phyloP scores from a whole-genome alignment of 2,329 filamentous ascomycete species.

The Cytospora piceae region DNA sequence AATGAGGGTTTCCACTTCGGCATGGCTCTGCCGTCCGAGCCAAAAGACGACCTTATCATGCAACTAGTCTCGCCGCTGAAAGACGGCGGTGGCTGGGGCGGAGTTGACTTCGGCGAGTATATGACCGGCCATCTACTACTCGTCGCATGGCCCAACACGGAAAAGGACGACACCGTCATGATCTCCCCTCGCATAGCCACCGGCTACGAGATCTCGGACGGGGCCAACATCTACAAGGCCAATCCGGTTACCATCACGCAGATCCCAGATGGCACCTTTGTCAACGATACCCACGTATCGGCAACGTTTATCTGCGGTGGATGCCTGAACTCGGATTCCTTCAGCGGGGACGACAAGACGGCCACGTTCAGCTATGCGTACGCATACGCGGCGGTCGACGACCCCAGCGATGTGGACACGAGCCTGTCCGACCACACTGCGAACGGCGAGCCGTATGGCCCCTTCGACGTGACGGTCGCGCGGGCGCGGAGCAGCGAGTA shows the following conservation, averaged over 20 bases:
- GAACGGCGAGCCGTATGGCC: conserved; percentile 29
- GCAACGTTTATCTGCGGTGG: conserved; percentile 58
- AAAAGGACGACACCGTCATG: conserved; percentile 42
- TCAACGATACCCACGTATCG: conserved; percentile 56
- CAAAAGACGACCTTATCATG: conserved; percentile 26
- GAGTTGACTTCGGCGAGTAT: conserved; percentile 26
- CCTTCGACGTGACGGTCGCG: conserved; percentile 26
- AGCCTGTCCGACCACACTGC: conserved; percentile 29
- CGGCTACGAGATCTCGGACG: conserved; percentile 44
- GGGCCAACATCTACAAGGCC: conserved; percentile 47
- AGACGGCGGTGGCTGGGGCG: conserved; percentile 29
- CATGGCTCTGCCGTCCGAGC: conserved; percentile 28
- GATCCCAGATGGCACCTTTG: conserved; percentile 55
- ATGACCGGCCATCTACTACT: conserved; percentile 45
- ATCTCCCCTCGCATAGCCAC: conserved; percentile 38
- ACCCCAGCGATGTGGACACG: conserved; percentile 25
- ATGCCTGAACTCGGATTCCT: conserved; percentile 44
- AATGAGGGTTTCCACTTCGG: conserved; percentile 27
- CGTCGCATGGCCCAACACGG: conserved; percentile 51
- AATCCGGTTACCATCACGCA: conserved; percentile 46
- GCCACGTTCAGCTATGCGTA: conserved; percentile 30
- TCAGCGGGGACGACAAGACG: conserved; percentile 17
- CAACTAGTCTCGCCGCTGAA: conserved; percentile 31
- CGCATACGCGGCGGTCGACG: conserved; percentile 24
- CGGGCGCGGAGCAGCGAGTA: conserved; percentile 27